Conservation (phyloP, 345 rosid genomes). For the Brassica nigra region DNA sequence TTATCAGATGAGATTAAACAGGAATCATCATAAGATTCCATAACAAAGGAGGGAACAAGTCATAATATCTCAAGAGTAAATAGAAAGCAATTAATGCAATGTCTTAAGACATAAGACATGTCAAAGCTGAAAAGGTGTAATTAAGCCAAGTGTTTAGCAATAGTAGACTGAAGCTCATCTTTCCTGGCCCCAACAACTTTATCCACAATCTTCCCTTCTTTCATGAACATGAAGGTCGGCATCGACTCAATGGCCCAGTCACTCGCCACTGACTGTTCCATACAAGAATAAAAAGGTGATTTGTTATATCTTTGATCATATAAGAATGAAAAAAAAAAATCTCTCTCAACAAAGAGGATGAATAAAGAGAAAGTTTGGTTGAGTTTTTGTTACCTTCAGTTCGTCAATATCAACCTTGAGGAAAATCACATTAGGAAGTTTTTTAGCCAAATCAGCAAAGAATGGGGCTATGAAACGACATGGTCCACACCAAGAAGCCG, state of each 20-base stretch:
- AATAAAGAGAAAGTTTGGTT: not conserved
- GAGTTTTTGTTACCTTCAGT: conserved; percentile 49
- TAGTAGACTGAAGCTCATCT: conserved; percentile 1
- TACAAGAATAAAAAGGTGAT: not conserved
- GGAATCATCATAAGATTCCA: not conserved
- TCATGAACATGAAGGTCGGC: conserved; percentile 76
- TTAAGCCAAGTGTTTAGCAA: conserved; percentile 56
- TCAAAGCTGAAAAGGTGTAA: not conserved
- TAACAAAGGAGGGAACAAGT: conserved; percentile 3
- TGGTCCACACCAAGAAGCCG: conserved; percentile 88
- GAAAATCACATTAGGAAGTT: conserved; percentile 52
- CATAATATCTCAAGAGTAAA: conserved; percentile 1
- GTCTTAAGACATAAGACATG: not conserved
- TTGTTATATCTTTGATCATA: not conserved
- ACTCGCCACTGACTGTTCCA: conserved; percentile 59
- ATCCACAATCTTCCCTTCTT: conserved; percentile 51
- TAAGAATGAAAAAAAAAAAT: not conserved
- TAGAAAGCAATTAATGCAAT: not conserved
- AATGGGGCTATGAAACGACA: conserved; percentile 73
- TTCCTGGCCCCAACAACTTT: not conserved
- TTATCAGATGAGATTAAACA: not conserved
- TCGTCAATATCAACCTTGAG: conserved; percentile 83
- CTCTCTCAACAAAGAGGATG: not conserved
- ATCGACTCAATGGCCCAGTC: conserved; percentile 76
- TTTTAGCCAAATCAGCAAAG: conserved; percentile 72